Conservation (phyloP, 768 basidiomycete species). For the Naganishia onofrii region DNA sequence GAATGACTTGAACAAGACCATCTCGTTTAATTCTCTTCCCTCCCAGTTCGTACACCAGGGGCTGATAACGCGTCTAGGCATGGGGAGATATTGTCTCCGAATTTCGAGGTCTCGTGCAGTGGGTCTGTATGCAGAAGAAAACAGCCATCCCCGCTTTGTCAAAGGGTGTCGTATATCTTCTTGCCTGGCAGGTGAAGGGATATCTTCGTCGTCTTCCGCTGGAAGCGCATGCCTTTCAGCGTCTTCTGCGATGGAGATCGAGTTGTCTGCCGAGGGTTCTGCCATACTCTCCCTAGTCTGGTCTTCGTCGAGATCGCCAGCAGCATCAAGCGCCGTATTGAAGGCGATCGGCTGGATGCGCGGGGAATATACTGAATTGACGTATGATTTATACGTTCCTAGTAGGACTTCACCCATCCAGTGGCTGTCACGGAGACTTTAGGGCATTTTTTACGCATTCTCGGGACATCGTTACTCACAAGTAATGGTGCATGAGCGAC, state of each 20-base stretch:
- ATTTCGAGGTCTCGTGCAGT: conserved; percentile 11
- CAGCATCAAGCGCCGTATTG: no score
- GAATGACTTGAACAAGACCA: conserved; percentile 31
- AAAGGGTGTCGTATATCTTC: not conserved
- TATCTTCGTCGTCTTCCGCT: not conserved
- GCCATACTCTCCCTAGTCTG: not conserved
- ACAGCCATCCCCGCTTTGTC: not conserved
- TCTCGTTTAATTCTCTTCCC: conserved; percentile 36
- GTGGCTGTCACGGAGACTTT: conserved; percentile 10
- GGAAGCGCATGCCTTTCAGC: not conserved
- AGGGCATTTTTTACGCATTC: not conserved
- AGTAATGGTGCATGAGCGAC: conserved; percentile 33
- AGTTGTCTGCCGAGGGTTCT: not conserved
- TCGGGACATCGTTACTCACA: conserved; percentile 10
- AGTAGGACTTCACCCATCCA: conserved; percentile 29
- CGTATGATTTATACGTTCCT: conserved; percentile 23
- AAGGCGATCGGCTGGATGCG: not conserved
- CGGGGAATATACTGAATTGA: not conserved
- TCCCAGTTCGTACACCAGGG: conserved; percentile 50
- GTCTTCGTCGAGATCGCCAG: no score
- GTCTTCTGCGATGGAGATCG: not conserved
- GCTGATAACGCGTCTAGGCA: conserved; percentile 20
- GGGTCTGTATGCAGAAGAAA: conserved; percentile 6
- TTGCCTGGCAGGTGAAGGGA: not conserved
- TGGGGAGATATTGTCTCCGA: conserved; percentile 1